phyloP scores from a whole-genome alignment of 306 rosid species.

The Myrica gale region DNA sequence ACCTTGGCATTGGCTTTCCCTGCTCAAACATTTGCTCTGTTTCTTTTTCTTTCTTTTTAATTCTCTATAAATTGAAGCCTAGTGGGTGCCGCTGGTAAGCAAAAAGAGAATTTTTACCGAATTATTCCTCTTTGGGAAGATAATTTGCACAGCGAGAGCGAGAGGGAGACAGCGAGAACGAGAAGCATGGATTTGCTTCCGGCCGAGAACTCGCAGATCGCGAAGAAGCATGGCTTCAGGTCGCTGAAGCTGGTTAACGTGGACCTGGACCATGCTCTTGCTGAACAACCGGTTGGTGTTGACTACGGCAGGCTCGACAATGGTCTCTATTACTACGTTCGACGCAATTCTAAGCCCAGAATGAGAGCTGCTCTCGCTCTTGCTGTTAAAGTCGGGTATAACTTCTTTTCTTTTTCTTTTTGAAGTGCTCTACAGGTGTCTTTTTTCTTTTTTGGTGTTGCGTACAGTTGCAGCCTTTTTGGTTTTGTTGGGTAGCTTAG shows the following conservation, averaged over 20 bases:
- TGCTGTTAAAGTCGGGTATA: slow-evolving; percentile 81
- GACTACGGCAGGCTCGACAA: slow-evolving; percentile 73
- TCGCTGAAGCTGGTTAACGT: slow-evolving; percentile 69
- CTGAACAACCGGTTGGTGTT: slow-evolving; percentile 62
- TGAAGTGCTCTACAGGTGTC: not conserved
- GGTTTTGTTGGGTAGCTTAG: not conserved
- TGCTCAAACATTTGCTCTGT: no score
- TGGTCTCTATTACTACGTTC: slow-evolving; percentile 84
- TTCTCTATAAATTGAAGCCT: not conserved
- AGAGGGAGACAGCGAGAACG: not conserved
- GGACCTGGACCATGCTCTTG: slow-evolving; percentile 60
- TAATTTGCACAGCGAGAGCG: not conserved
- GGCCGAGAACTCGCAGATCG: slow-evolving; percentile 50
- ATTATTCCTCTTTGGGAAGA: not conserved
- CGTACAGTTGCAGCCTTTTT: not conserved
- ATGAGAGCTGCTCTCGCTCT: slow-evolving; percentile 97
- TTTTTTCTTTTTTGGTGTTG: not conserved
- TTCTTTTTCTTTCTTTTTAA: not conserved
- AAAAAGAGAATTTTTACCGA: not conserved
- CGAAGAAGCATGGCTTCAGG: slow-evolving; percentile 79
- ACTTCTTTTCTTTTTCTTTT: not conserved
- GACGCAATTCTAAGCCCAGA: slow-evolving; percentile 85
- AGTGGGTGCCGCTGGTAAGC: not conserved
- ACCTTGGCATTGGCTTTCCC: no score
- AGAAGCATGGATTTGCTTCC: slow-evolving; percentile 73